phyloP scores from a whole-genome alignment of 192 early-diverging fungal species.

The Spinellus fusiger region DNA sequence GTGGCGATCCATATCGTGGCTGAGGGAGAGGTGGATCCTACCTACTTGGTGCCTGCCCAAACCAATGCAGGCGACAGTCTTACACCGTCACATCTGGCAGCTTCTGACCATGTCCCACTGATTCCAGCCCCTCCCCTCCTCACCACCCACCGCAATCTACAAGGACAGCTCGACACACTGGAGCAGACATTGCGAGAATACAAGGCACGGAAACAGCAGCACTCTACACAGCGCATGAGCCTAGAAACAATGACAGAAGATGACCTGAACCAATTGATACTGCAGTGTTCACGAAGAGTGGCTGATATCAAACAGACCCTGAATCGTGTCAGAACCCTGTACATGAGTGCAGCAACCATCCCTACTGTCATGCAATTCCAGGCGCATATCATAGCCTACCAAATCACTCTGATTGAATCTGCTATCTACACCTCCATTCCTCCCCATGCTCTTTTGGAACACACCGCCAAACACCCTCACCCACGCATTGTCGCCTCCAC shows the following conservation, averaged over 20 bases:
- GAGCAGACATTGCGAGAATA: constrained; percentile 32
- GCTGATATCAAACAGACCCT: constrained; percentile 47
- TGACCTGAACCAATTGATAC: constrained; percentile 38
- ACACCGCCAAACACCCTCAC: constrained; percentile 58
- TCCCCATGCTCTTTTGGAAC: constrained; percentile 50
- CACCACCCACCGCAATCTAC: constrained; percentile 41
- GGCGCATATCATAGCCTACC: constrained; percentile 61
- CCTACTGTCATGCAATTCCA: constrained; percentile 54
- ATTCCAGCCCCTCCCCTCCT: constrained; percentile 51
- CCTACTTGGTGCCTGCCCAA: constrained; percentile 47
- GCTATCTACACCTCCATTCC: constrained; percentile 60
- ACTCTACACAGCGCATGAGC: neutral
- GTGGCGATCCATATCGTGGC: constrained; percentile 28
- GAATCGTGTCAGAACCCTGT: constrained; percentile 42
- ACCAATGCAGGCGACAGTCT: constrained; percentile 43
- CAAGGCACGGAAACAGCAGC: constrained; percentile 15
- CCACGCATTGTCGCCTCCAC: constrained; percentile 59
- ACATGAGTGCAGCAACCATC: constrained; percentile 46
- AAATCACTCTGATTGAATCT: constrained; percentile 64
- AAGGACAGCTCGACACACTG: constrained; percentile 37
- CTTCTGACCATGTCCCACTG: constrained; percentile 48
- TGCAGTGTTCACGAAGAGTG: constrained; percentile 36
- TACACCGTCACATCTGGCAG: neutral
- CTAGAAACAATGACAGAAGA: constrained; percentile 25
- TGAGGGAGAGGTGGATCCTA: constrained; percentile 50